Evolutionary conservation across 495 filamentous ascomycete genomes (phyloP).

Genomic region (Extremus antarcticus): DNA sequence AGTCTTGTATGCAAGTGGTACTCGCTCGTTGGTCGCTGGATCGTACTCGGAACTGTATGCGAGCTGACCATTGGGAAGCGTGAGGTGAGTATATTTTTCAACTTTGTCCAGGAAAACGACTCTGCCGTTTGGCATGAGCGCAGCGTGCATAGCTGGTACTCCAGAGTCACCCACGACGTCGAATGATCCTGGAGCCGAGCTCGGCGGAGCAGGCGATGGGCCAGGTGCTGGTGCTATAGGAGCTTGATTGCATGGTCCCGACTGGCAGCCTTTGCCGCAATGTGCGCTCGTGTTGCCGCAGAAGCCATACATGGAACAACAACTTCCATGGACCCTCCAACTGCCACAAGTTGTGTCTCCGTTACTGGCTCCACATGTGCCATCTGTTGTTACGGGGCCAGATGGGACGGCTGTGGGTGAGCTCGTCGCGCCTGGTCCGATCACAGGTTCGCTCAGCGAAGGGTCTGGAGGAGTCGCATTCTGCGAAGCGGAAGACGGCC

Average conservation of each 20-base stretch:
- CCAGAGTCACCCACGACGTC: conserved; percentile 42
- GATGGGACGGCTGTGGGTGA: conserved; percentile 21
- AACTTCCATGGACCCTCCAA: conserved; percentile 39
- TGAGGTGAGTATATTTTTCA: conserved; percentile 50
- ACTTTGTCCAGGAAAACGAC: conserved; percentile 55
- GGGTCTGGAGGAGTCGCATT: neutral
- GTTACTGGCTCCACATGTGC: conserved; percentile 39
- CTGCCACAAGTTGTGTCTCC: conserved; percentile 38
- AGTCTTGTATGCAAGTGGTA: conserved; percentile 43
- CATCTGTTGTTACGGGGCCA: conserved; percentile 33
- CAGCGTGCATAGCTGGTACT: conserved; percentile 56
- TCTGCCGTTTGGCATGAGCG: conserved; percentile 46
- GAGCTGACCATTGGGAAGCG: conserved; percentile 42
- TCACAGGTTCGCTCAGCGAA: conserved; percentile 13
- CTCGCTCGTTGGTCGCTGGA: conserved; percentile 37
- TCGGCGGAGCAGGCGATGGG: conserved; percentile 25
- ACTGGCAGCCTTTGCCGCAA: conserved; percentile 38
- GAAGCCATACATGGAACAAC: conserved; percentile 42
- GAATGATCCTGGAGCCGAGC: conserved; percentile 37
- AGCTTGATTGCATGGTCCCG: conserved; percentile 29
- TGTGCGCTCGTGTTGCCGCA: conserved; percentile 32
- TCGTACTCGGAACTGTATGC: conserved; percentile 53
- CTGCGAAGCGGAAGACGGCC: neutral
- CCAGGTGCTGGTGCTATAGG: conserved; percentile 23
- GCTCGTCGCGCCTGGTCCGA: conserved; percentile 17